Evolutionary conservation across 108 stramenopile genomes (phyloP).

Genomic region (Chaetoceros tenuissimus): DNA sequence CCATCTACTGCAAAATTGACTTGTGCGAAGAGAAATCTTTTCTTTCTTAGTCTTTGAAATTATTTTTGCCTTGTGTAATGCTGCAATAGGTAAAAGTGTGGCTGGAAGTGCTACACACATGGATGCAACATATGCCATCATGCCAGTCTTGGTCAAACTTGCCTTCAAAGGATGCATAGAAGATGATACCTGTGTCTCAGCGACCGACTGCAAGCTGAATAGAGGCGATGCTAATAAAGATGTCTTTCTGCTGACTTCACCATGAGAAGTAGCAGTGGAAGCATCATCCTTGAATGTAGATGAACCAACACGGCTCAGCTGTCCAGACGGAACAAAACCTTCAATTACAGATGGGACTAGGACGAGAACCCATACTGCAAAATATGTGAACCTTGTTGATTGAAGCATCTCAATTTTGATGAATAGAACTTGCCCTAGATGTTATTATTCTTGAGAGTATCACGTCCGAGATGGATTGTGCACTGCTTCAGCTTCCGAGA

Average conservation of each 20-base stretch:
- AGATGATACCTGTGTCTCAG: background rate
- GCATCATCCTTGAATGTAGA: background rate
- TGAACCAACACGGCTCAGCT: background rate
- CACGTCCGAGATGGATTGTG: too few species aligned
- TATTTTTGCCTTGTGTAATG: conserved; percentile 33
- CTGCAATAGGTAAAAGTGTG: conserved; percentile 47
- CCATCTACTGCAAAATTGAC: conserved; percentile 75
- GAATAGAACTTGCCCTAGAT: too few species aligned
- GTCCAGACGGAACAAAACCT: background rate
- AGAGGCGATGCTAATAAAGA: too few species aligned
- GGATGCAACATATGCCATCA: conserved; percentile 56
- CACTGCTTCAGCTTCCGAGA: too few species aligned
- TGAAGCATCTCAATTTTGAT: too few species aligned
- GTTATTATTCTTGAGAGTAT: too few species aligned
- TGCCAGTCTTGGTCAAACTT: conserved; percentile 22
- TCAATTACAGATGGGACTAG: too few species aligned
- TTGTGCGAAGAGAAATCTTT: conserved; percentile 38
- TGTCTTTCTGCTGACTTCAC: too few species aligned
- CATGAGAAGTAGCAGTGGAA: background rate
- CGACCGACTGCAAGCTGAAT: too few species aligned
- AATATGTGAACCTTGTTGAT: too few species aligned
- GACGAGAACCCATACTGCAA: too few species aligned
- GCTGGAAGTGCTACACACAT: conserved; percentile 79
- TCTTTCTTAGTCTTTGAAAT: conserved; percentile 36
- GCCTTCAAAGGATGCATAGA: conserved; percentile 10